Evolutionary conservation across 1,139 yeast genomes (phyloP).

Genomic region (Suhomyces guaymorum): DNA sequence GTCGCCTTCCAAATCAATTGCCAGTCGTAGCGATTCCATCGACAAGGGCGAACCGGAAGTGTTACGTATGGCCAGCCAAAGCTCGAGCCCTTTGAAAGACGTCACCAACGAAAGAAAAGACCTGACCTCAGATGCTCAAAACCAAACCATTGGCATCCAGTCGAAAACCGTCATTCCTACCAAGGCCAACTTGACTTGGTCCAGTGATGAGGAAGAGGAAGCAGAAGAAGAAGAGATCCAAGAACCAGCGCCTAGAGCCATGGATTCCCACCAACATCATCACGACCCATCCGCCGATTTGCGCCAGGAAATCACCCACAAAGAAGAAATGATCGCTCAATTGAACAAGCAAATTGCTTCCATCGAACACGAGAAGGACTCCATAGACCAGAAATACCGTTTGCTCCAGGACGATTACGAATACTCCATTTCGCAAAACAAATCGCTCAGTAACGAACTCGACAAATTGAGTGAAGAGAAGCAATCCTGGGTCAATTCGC

Average conservation of each 20-base stretch:
- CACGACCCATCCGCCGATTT: too few species aligned
- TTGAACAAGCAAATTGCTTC: constrained; percentile 27
- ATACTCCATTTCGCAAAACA: constrained; percentile 24
- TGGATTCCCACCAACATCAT: too few species aligned
- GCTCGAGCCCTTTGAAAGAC: constrained; percentile 5
- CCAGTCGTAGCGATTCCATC: not conserved
- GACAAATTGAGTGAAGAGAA: constrained; percentile 21
- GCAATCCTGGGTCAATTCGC: constrained; percentile 12
- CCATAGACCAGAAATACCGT: constrained; percentile 21
- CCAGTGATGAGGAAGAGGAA: constrained; percentile 71
- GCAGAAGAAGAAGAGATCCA: constrained; percentile 1
- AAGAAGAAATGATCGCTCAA: constrained; percentile 39
- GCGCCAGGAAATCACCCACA: constrained; percentile 38
- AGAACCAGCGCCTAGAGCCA: not conserved
- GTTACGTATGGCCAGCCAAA: constrained; percentile 1
- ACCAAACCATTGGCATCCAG: constrained; percentile 48
- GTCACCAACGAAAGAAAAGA: constrained; percentile 5
- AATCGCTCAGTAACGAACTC: constrained; percentile 25
- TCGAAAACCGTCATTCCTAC: constrained; percentile 71
- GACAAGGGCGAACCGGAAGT: too few species aligned
- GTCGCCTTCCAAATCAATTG: constrained; percentile 2
- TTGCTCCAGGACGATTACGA: constrained; percentile 29
- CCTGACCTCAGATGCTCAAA: constrained; percentile 19
- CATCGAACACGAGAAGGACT: constrained; percentile 19
- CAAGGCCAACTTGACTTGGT: constrained; percentile 78